These are phyloP conservation scores for Plectosphaerella sp. DNA, from an alignment of 2,329 filamentous ascomycete genomes.

Conservation along the genomic window DNA sequence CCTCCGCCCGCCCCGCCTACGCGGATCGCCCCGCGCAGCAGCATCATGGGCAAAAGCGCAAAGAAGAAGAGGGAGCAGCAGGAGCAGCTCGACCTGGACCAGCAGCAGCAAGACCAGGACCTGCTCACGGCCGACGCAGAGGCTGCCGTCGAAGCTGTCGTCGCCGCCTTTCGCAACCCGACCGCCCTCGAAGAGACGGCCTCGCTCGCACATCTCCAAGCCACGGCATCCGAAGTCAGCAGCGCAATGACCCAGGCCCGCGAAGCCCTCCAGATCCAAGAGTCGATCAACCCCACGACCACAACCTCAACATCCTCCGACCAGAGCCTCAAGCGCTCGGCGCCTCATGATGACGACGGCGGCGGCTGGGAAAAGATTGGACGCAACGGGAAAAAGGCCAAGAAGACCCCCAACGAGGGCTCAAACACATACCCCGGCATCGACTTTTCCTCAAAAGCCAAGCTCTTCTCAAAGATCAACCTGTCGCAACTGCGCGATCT, in stretches of 20 bases:
- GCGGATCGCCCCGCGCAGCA: background rate
- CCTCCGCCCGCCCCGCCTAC: background rate
- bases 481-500: conserved; percentile 60
- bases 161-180: conserved; percentile 1
- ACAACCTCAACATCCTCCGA: background rate
- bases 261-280: background rate
- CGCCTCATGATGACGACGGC: conserved; percentile 39
- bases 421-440: conserved; percentile 57
- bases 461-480: conserved; percentile 58
- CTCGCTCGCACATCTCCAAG: background rate
- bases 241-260: background rate
- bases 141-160: conserved; percentile 3
- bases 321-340: conserved; percentile 42
- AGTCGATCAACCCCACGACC: background rate
- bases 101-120: conserved; percentile 1
- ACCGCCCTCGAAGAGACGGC: background rate
- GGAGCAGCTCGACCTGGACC: conserved; percentile 3
- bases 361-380: conserved; percentile 53
- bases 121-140: conserved; percentile 6
- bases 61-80: conserved; percentile 15
- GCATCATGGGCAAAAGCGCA: conserved; percentile 17
- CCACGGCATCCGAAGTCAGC: background rate
- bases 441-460: conserved; percentile 50
- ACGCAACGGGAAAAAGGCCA: conserved; percentile 51
- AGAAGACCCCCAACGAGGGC: conserved; percentile 54